Base-by-base conservation (phyloP, 2,329 filamentous ascomycete species). In the Aspergillus spinulosporus region DNA sequence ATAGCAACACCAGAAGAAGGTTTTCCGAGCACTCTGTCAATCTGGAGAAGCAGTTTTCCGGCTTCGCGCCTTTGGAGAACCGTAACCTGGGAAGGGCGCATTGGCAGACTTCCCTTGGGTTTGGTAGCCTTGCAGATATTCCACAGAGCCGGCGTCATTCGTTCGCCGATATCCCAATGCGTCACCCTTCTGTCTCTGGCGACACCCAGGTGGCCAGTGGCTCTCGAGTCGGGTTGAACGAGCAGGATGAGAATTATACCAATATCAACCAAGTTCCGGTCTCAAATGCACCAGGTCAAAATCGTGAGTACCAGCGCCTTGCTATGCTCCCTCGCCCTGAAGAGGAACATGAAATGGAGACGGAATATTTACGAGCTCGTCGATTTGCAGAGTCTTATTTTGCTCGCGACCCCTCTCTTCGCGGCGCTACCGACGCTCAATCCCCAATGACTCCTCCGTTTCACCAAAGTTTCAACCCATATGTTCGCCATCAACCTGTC, bases 111-210 rank as follows among this genome's bases (percentile, higher is more conserved):
- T 78, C 77, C 3, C 73, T 80, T 29, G 78, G 76, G 9, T 80
- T 80, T 63, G 75, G 76, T 28, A 69, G 76, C 52, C 68, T 77
- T 43, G 64, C 70, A 34, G 78, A 80, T 58, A 67, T 75, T 26
- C 73, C 78, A 31, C 78, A 80, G 60, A 80, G 78, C 60, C 76
- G 78, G 37, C 76, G 78, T 15, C 78, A 81, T 63, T 80, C 78
- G 12, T 80, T 81, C 57, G 78, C 78, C 29, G 78, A 80, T 59
- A 75, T 80, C 43, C 77, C 78, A 8, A 75, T 78, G 36, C 73
- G 78, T 42, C 75, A 80, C 51, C 66, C 67, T 29, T 80, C 78
- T 8, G 68, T 79, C 48, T 66, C 71, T 58, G 62, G 71, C 64
- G 71, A 76, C 43, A 52, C 66, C 28, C 65, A 72, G 48, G 57